phyloP scores from a whole-genome alignment of 2,329 filamentous ascomycete genomes.

The Fusarium redolens region DNA sequence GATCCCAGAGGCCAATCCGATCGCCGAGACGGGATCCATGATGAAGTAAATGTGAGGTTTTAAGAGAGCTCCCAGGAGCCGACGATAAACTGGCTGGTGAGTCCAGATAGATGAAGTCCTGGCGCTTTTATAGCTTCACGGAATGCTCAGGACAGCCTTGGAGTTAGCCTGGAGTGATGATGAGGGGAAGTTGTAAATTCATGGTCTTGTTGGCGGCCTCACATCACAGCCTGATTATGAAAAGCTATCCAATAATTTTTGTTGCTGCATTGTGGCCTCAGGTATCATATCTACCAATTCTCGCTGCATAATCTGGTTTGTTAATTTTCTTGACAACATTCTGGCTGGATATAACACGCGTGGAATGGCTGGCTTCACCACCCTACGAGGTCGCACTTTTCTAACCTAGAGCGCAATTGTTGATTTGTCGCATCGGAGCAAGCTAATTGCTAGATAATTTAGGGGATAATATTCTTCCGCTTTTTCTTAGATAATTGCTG shows the following conservation, averaged over 20 bases:
- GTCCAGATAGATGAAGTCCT: accelerated
- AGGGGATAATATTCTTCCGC: neutral
- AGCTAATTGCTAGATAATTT: accelerated
- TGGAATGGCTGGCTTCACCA: neutral
- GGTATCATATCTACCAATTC: neutral
- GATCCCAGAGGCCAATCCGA: neutral
- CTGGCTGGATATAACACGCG: accelerated
- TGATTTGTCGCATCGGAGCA: neutral
- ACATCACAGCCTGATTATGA: neutral
- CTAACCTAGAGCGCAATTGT: neutral
- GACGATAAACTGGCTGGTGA: neutral
- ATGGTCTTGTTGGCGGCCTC: neutral
- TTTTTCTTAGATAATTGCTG: neutral
- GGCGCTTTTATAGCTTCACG: accelerated
- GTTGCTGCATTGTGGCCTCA: neutral
- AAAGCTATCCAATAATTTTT: neutral
- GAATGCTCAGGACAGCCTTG: too few relatives aligned
- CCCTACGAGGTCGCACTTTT: neutral
- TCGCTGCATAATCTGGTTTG: neutral
- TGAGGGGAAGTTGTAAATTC: neutral
- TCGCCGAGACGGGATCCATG: neutral
- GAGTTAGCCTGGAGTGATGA: neutral
- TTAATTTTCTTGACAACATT: neutral
- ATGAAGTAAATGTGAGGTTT: neutral
- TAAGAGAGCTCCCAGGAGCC: accelerated